phyloP scores from a whole-genome alignment of 2,329 filamentous ascomycete genomes.

The Pseudopithomyces maydicus region DNA sequence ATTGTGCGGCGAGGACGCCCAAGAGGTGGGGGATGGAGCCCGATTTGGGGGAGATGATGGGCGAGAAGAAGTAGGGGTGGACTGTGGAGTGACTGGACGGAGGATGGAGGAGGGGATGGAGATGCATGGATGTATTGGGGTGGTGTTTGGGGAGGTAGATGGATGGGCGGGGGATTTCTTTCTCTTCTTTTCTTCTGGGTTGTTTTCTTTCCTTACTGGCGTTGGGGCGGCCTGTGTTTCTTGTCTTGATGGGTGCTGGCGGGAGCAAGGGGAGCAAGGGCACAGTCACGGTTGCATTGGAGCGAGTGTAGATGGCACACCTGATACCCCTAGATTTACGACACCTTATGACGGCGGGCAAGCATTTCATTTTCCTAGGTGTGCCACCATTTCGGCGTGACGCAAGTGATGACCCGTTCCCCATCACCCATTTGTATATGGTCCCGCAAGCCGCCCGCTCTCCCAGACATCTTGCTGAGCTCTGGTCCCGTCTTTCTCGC shows the following conservation, averaged over 20 bases:
- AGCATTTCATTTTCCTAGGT: neutral
- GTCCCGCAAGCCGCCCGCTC: no score
- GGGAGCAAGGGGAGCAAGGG: no score
- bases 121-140: neutral
- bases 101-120: no score
- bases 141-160: neutral
- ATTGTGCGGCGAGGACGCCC: neutral
- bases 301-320: neutral
- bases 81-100: neutral
- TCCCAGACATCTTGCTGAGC: no score
- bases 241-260: no score
- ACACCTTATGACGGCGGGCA: neutral
- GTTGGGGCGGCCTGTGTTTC: neutral
- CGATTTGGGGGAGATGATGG: neutral
- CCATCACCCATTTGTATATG: no score
- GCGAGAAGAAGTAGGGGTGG: neutral
- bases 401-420: neutral
- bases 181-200: neutral
- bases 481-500: no score
- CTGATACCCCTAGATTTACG: conserved; percentile 1
- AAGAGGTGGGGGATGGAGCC: neutral
- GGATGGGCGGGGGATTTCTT: neutral
- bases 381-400: neutral
- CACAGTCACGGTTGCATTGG: neutral
- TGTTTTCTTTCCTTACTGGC: neutral